Evolutionary conservation across 2,329 filamentous ascomycete genomes (phyloP).

Genomic region (Alternaria atra): DNA sequence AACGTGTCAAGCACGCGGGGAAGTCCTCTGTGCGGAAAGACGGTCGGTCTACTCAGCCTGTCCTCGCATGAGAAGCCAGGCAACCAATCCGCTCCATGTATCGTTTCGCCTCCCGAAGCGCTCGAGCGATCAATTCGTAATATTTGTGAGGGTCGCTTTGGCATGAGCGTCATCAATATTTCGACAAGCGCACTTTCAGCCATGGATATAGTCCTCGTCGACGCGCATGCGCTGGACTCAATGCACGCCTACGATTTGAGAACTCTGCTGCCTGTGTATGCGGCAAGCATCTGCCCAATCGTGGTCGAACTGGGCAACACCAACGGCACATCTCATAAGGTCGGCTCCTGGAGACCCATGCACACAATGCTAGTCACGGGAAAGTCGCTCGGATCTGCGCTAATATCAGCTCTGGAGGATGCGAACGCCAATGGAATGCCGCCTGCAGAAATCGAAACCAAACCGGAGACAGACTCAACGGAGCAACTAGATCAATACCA

Average conservation of each 20-base stretch:
- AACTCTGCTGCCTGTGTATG: neutral
- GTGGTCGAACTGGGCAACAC: slow-evolving; percentile 7
- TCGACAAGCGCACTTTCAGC: neutral
- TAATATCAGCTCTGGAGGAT: slow-evolving; percentile 7
- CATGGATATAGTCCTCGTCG: slow-evolving; percentile 11
- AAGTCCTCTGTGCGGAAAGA: neutral
- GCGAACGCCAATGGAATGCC: neutral
- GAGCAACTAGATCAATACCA: neutral
- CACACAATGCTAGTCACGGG: slow-evolving; percentile 5
- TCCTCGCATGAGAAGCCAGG: neutral
- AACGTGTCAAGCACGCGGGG: neutral
- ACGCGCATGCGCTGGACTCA: slow-evolving; percentile 7
- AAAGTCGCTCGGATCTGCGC: slow-evolving; percentile 4
- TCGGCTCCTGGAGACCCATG: neutral
- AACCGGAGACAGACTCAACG: neutral
- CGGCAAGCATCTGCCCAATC: neutral
- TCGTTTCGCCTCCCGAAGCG: slow-evolving; percentile 2
- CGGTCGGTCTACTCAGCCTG: slow-evolving; percentile 8
- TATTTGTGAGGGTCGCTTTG: slow-evolving; percentile 12
- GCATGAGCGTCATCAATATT: slow-evolving; percentile 6
- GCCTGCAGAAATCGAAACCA: neutral
- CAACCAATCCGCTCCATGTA: neutral
- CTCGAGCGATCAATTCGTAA: slow-evolving; percentile 12
- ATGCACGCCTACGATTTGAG: neutral
- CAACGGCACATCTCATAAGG: neutral